These are phyloP conservation scores for Didymellaceae sp. DNA, from an alignment of 2,329 filamentous ascomycete species.

Conservation along the genomic window DNA sequence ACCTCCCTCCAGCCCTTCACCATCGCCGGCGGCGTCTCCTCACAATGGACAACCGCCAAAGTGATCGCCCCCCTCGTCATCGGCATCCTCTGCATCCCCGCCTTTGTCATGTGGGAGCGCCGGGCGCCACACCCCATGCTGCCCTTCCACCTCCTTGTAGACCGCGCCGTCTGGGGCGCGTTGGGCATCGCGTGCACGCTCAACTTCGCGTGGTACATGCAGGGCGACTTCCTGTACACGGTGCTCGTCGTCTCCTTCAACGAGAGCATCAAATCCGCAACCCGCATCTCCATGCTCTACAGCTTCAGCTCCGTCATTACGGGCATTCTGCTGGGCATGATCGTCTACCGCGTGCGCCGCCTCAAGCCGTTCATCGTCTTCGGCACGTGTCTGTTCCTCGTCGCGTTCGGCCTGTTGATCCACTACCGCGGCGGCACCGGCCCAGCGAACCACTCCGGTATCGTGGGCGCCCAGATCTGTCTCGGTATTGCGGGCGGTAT, in stretches of 20 bases:
- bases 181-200: slow-evolving; percentile 60
- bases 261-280: slow-evolving; percentile 63
- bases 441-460: slow-evolving; percentile 57
- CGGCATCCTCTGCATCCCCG: slow-evolving; percentile 58
- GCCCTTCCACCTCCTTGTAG: slow-evolving; percentile 67
- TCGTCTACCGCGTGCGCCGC: slow-evolving; percentile 62
- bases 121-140: slow-evolving; percentile 60
- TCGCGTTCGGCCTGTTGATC: slow-evolving; percentile 71
- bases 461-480: slow-evolving; percentile 68
- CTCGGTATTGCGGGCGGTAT: slow-evolving; percentile 69
- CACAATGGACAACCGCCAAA: slow-evolving; percentile 59
- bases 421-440: slow-evolving; percentile 63
- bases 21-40: slow-evolving; percentile 58
- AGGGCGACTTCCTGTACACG: slow-evolving; percentile 69
- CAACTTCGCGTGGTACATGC: slow-evolving; percentile 61
- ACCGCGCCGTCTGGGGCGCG: slow-evolving; percentile 69
- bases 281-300: slow-evolving; percentile 67
- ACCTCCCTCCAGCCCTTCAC: slow-evolving; percentile 53
- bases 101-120: slow-evolving; percentile 63
- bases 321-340: slow-evolving; percentile 62
- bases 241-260: slow-evolving; percentile 68
- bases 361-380: slow-evolving; percentile 69
- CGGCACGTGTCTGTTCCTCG: slow-evolving; percentile 66
- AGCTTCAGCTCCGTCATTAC: slow-evolving; percentile 63
- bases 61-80: slow-evolving; percentile 60